Percentiles rank a stretch among this genome's conserved stretches.
Conservation (phyloP, 106 monocot species). For the Amphibolis antarctica region DNA sequence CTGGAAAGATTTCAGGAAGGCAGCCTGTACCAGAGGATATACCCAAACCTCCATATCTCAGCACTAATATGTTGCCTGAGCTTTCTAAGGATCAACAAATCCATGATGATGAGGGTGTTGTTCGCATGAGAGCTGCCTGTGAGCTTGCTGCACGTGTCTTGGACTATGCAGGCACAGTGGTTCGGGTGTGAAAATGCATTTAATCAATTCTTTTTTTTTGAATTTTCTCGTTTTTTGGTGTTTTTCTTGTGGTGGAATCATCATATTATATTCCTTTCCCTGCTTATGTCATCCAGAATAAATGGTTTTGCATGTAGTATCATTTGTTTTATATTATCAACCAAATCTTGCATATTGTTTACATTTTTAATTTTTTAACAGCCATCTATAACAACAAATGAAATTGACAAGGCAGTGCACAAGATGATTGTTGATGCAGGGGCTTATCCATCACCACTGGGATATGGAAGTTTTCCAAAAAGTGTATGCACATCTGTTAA, state of each 20-base stretch:
- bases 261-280: background rate
- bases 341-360: background rate
- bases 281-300: background rate
- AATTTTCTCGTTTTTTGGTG: background rate
- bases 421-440: slow-evolving; percentile 91
- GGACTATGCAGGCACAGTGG: slow-evolving; percentile 78
- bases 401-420: slow-evolving; percentile 98
- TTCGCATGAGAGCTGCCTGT: slow-evolving; percentile 82
- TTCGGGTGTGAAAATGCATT: slow-evolving; percentile 51
- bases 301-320: background rate
- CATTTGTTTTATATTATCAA: background rate
- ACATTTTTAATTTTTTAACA: slow-evolving; percentile 20
- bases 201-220: background rate
- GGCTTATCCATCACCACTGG: slow-evolving; percentile 95
- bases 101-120: slow-evolving; percentile 74
- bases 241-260: background rate
- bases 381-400: slow-evolving; percentile 98
- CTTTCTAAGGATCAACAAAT: slow-evolving; percentile 57
- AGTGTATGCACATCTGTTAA: slow-evolving; percentile 95
- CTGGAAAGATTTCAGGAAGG: slow-evolving; percentile 57
- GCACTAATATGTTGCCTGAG: slow-evolving; percentile 51
- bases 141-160: slow-evolving; percentile 91
- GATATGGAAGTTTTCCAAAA: slow-evolving; percentile 92
- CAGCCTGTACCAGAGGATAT: slow-evolving; percentile 75
- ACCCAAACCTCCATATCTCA: slow-evolving; percentile 76